phyloP scores from a whole-genome alignment of 805 yeast species.

The Naumovozyma dairenensis region DNA sequence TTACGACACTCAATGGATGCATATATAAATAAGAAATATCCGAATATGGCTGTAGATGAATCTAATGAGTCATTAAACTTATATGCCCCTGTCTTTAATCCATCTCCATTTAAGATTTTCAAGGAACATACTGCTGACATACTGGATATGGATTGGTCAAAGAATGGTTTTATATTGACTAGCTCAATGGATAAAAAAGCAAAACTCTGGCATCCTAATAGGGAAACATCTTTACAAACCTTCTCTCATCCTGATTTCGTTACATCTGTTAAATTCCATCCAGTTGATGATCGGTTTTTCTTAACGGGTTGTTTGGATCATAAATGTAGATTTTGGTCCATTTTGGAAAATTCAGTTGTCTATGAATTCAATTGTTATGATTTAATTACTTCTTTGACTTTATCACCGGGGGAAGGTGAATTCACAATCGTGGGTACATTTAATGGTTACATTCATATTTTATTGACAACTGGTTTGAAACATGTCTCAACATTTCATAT shows the following conservation, averaged over 20 bases:
- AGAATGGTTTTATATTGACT: slow-evolving; percentile 67
- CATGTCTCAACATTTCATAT: slow-evolving; percentile 36
- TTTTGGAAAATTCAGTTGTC: slow-evolving; percentile 59
- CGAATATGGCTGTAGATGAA: background rate
- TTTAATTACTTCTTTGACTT: slow-evolving; percentile 63
- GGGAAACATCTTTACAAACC: slow-evolving; percentile 49
- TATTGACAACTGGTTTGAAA: slow-evolving; percentile 56
- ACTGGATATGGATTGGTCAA: slow-evolving; percentile 78
- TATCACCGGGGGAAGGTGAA: slow-evolving; percentile 55
- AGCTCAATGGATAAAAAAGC: slow-evolving; percentile 83
- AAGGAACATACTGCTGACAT: slow-evolving; percentile 63
- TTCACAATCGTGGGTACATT: slow-evolving; percentile 65
- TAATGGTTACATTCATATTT: slow-evolving; percentile 52
- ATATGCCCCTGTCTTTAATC: slow-evolving; percentile 73
- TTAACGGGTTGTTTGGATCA: slow-evolving; percentile 74
- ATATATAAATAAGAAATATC: background rate
- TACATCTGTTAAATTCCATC: slow-evolving; percentile 71
- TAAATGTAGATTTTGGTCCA: slow-evolving; percentile 70
- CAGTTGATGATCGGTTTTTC: slow-evolving; percentile 79
- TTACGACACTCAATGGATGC: background rate
- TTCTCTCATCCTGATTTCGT: slow-evolving; percentile 76
- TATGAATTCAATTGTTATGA: slow-evolving; percentile 52
- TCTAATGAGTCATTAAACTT: slow-evolving; percentile 10
- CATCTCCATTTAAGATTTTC: slow-evolving; percentile 49
- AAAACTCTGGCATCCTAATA: slow-evolving; percentile 74